Evolutionary conservation across 2,329 filamentous ascomycete genomes (phyloP).

Genomic region (Ramularia collo-cygni): DNA sequence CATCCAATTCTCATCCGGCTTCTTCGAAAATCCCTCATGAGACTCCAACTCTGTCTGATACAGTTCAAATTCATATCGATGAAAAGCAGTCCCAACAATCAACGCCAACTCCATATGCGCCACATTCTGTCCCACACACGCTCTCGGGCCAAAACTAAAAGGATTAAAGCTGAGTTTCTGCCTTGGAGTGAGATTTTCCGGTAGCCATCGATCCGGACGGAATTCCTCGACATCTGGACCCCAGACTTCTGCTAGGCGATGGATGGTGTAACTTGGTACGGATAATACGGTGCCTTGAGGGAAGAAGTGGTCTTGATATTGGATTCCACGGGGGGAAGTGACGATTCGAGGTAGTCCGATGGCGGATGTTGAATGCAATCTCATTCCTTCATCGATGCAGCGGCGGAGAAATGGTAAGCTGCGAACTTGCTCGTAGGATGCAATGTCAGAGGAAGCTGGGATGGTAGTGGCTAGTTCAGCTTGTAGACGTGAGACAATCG

Average conservation of each 20-base stretch:
- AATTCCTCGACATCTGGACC: constrained; percentile 30
- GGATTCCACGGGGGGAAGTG: constrained; percentile 23
- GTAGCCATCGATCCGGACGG: constrained; percentile 29
- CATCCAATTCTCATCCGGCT: constrained; percentile 20
- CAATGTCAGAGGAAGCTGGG: constrained; percentile 11
- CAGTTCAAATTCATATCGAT: constrained; percentile 34
- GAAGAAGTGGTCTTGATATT: constrained; percentile 20
- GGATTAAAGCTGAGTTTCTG: constrained; percentile 29
- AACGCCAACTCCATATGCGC: constrained; percentile 34
- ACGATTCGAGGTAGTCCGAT: constrained; percentile 20
- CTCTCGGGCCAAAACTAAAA: constrained; percentile 27
- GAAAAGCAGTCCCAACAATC: constrained; percentile 35
- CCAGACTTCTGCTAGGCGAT: constrained; percentile 31
- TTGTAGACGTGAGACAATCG: constrained; percentile 20
- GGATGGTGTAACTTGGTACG: constrained; percentile 32
- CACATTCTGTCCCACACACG: constrained; percentile 27
- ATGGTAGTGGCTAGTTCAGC: constrained; percentile 26
- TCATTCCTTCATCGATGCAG: constrained; percentile 28
- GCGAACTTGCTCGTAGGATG: constrained; percentile 20
- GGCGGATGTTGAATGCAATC: constrained; percentile 28
- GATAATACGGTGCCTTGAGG: constrained; percentile 27
- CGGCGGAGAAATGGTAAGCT: constrained; percentile 25
- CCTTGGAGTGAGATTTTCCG: constrained; percentile 27
- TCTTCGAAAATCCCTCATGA: constrained; percentile 24
- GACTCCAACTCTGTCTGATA: constrained; percentile 21